Evolutionary conservation across 345 rosid genomes (phyloP), one percentile per base, ranked within the genome.

Genomic region (Corymbia maculata): DNA sequence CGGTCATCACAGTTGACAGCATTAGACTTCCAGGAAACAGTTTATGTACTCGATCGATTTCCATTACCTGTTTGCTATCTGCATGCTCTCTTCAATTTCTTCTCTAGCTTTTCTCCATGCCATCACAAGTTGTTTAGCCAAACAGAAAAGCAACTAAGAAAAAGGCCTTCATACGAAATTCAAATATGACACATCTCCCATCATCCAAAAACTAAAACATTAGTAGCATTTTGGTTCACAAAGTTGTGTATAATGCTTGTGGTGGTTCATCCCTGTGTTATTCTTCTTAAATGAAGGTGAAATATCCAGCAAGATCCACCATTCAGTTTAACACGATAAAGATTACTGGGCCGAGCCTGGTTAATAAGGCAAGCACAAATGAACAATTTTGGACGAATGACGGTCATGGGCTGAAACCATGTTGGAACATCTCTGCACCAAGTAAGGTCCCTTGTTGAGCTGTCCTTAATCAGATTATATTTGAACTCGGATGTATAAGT

Each of bases 391-490:
- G 28, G 53, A 26, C n/a, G 88, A 45, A 68, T 57, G 49, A 86
- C 42, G 59, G 86, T n/a, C 86, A 79, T 52, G 86, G 79, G 89
- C 90, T 85, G 75, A 90, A 89, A 79, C 90, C 89, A 7, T 91
- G 91, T 66, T 92, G 94, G 94, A 88, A 82, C 15, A 80, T 88
- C 79, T 82, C 86, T 14, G 12, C 79, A 36, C 50, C 88, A 85
- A 51, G 87, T 91, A 26, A 85, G 51, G 47, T 88, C 86, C 28
- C 75, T 70, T 42, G 51, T 49, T 64, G n/a, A 66, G 70, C 86
- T 68, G 26, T 57, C 6, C 52, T 87, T 84, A 17, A 50, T 49
- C 51, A 66, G 51, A 13, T 28, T 36, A 44, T 10, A 15, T 16
- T 13, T 87, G 51, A 36, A 36, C 2, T 36, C 2, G 45, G 61